A percentile compares a stretch with the other conserved stretches of the same genome.
Conservation (phyloP, 2,329 filamentous ascomycete genomes). For the Pyrenochaeta sp. region DNA sequence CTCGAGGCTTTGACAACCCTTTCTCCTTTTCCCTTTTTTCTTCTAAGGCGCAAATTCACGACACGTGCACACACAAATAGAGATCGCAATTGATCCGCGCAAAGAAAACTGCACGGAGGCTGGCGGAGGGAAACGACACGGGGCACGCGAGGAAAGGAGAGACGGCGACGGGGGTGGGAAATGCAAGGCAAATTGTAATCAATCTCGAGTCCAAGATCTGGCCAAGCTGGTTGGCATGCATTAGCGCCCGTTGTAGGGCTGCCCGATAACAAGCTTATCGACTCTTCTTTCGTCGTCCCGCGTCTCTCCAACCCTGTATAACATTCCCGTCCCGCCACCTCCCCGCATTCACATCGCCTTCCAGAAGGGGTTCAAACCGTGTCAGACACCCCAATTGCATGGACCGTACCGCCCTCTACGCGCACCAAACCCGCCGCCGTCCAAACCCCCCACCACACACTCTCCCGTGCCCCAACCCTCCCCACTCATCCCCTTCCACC, state of each 20-base stretch:
- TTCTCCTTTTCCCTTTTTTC: neutral
- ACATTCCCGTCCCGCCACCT: no score
- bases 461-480: neutral
- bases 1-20: neutral
- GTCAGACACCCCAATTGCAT: no score
- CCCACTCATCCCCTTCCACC: neutral
- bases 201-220: neutral
- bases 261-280: slow-evolving; percentile 16
- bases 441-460: neutral
- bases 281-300: no score
- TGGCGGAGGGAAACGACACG: neutral
- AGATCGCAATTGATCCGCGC: no score
- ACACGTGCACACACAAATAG: neutral
- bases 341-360: no score
- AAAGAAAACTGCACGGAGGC: no score
- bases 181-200: neutral
- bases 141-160: neutral
- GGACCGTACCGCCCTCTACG: slow-evolving; percentile 17
- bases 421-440: slow-evolving; percentile 3
- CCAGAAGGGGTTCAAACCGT: no score
- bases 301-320: no score
- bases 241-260: slow-evolving; percentile 32
- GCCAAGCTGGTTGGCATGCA: slow-evolving; percentile 21
- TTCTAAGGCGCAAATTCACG: no score
- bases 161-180: slow-evolving; percentile 3